phyloP scores from a whole-genome alignment of 345 rosid species.

The Ceriops decandra region DNA sequence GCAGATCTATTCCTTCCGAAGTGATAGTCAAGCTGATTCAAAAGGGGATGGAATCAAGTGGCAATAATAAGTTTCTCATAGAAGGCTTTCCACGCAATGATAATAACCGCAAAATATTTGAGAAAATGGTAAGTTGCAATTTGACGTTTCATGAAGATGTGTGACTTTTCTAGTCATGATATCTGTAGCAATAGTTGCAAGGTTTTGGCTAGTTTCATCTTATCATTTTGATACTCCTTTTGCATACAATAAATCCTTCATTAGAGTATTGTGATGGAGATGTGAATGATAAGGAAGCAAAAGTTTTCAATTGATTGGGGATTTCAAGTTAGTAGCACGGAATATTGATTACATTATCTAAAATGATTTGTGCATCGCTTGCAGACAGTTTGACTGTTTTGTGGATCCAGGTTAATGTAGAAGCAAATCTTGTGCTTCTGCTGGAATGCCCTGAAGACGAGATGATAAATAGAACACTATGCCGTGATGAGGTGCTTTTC shows the following conservation, averaged over 20 bases:
- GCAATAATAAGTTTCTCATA: slow-evolving; percentile 1
- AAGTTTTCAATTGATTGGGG: too few relatives aligned
- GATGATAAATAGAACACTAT: neutral
- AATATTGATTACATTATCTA: too few relatives aligned
- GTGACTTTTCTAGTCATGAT: too few relatives aligned
- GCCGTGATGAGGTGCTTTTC: neutral
- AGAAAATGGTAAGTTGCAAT: neutral
- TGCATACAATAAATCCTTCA: too few relatives aligned
- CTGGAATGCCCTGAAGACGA: neutral
- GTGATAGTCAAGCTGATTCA: neutral
- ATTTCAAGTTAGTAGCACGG: too few relatives aligned
- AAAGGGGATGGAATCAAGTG: slow-evolving; percentile 3
- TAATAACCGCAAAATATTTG: neutral
- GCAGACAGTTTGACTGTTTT: neutral
- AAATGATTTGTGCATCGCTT: too few relatives aligned
- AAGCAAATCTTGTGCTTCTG: neutral
- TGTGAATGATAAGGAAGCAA: too few relatives aligned
- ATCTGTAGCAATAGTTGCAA: too few relatives aligned
- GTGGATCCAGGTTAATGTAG: neutral
- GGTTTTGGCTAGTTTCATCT: too few relatives aligned
- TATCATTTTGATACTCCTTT: too few relatives aligned
- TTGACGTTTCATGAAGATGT: too few relatives aligned
- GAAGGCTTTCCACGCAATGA: neutral
- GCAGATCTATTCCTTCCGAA: neutral
- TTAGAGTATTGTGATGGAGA: too few relatives aligned